Conservation (phyloP, 1,284 basidiomycete species). For the Heterobasidion irregulare region DNA sequence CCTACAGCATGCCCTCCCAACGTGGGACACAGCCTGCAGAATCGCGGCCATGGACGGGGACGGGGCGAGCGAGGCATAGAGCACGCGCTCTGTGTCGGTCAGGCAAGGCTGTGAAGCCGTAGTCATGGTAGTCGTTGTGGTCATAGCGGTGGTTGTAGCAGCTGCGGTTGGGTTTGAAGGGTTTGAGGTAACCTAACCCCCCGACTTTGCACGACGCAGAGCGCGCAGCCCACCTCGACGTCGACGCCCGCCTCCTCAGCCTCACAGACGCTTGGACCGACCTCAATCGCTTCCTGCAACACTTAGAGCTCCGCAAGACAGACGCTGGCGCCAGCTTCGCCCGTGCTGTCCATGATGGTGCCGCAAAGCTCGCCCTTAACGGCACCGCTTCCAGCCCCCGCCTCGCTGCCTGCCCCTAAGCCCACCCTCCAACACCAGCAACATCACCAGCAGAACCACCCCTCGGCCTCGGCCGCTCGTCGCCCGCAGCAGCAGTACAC, state of each 20-base stretch:
- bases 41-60: too few relatives aligned
- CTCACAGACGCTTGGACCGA: slow-evolving; percentile 46
- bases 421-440: not conserved
- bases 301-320: slow-evolving; percentile 34
- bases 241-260: slow-evolving; percentile 38
- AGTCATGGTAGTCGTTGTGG: too few relatives aligned
- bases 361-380: slow-evolving; percentile 30
- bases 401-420: not conserved
- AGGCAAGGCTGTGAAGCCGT: too few relatives aligned
- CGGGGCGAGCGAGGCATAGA: too few relatives aligned
- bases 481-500: not conserved
- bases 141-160: too few relatives aligned
- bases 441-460: too few relatives aligned
- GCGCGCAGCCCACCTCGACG: slow-evolving; percentile 41
- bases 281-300: slow-evolving; percentile 39
- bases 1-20: too few relatives aligned
- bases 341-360: slow-evolving; percentile 35
- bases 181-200: too few relatives aligned
- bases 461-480: too few relatives aligned
- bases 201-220: slow-evolving; percentile 31
- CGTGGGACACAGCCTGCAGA: too few relatives aligned
- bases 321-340: slow-evolving; percentile 45
- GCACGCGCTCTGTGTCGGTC: too few relatives aligned
- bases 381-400: slow-evolving; percentile 6
- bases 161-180: too few relatives aligned